Percentiles rank a stretch among this genome's conserved stretches.
phyloP scores from a whole-genome alignment of 768 basidiomycete genomes.

The Psilocybe azurescens region DNA sequence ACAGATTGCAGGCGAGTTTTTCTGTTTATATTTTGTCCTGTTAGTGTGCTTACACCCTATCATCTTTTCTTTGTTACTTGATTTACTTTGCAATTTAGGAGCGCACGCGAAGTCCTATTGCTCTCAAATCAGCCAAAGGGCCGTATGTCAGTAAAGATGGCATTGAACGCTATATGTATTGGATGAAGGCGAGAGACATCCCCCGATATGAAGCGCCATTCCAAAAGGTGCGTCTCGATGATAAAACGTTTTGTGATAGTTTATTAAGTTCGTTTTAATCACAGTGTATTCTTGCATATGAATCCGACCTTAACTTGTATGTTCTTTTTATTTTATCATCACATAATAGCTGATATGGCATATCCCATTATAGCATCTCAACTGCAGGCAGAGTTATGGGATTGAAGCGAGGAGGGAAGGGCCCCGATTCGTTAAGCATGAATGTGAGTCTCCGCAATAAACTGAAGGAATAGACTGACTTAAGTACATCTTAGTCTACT shows the following conservation, averaged over 20 bases:
- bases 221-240: constrained; percentile 62
- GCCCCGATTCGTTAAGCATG: constrained; percentile 63
- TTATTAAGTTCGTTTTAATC: background rate
- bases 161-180: constrained; percentile 63
- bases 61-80: no score
- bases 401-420: constrained; percentile 52
- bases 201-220: constrained; percentile 70
- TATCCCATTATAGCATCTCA: constrained; percentile 49
- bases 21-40: background rate
- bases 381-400: constrained; percentile 59
- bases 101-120: constrained; percentile 70
- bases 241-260: no score
- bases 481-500: constrained; percentile 63
- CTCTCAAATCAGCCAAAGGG: constrained; percentile 58
- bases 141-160: constrained; percentile 50
- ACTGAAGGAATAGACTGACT: no score
- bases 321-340: constrained; percentile 26
- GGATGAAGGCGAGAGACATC: constrained; percentile 79
- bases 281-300: constrained; percentile 79
- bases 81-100: constrained; percentile 47
- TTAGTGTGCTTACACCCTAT: background rate
- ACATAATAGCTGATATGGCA: constrained; percentile 13
- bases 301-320: constrained; percentile 82
- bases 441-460: constrained; percentile 45
- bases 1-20: constrained; percentile 31